phyloP scores from a whole-genome alignment of 495 filamentous ascomycete genomes.

The Annulohypoxylon bovei region DNA sequence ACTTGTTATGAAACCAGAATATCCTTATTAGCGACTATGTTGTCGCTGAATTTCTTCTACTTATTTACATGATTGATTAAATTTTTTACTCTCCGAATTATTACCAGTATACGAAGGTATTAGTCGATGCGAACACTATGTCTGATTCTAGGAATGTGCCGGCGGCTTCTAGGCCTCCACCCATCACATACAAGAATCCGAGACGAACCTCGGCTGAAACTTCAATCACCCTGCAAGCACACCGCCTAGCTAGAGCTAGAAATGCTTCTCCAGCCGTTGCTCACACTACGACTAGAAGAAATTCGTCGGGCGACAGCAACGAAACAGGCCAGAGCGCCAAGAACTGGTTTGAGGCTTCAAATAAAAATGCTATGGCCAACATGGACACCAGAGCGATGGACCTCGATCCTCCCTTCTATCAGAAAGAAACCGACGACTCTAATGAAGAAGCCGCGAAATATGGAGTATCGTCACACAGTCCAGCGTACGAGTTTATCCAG shows the following conservation, averaged over 20 bases:
- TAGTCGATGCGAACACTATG: conserved; percentile 36
- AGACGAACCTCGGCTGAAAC: conserved; percentile 51
- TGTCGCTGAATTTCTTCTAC: neutral
- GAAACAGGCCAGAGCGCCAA: conserved; percentile 53
- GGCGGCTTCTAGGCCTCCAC: conserved; percentile 42
- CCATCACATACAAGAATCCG: conserved; percentile 50
- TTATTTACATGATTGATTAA: conserved; percentile 18
- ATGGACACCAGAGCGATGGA: conserved; percentile 52
- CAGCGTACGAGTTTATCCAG: conserved; percentile 27
- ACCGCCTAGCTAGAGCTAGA: conserved; percentile 52
- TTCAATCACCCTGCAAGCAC: conserved; percentile 54
- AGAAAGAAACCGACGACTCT: conserved; percentile 57
- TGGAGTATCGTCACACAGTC: conserved; percentile 26
- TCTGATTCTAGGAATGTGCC: conserved; percentile 38
- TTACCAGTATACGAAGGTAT: conserved; percentile 39
- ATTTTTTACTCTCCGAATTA: neutral
- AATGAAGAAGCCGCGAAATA: conserved; percentile 46
- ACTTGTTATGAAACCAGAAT: conserved; percentile 10
- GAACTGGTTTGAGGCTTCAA: conserved; percentile 60
- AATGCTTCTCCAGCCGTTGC: conserved; percentile 39
- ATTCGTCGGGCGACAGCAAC: conserved; percentile 56
- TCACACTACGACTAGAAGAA: conserved; percentile 40
- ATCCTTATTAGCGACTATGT: conserved; percentile 12
- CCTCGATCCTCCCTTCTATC: conserved; percentile 66
- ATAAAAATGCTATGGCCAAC: conserved; percentile 50